Evolutionary conservation across 2,329 filamentous ascomycete genomes (phyloP), one percentile per base, ranked within the genome.

Genomic region (Bipolaris zeicola): DNA sequence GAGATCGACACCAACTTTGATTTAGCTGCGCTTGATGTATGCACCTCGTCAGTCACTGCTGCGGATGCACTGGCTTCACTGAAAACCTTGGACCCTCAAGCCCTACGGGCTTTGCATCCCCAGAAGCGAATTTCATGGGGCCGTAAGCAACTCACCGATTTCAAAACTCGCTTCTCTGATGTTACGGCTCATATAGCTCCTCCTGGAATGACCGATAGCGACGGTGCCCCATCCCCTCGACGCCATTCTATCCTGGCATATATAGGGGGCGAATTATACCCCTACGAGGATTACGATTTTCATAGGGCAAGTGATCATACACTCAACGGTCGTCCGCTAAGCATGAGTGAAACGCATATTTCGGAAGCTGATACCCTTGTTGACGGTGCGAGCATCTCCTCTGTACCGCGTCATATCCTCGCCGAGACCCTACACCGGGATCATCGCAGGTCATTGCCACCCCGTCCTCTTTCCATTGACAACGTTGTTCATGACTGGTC

Each of bases 121-220:
- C 41, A 66, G 6, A 24, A 69, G 41, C 58, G 60, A 1, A 31
- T 51, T 31, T 31, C 26, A 7, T 68, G 64, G 63, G 46, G 63
- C 22, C 66, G 68, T 13, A 50, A 54, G 18, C 57, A 64, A 37
- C 33, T 68, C n/a, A 61, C 65, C 14, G 55, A 52, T 7, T 65
- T 63, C 42, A 66, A 63, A 44, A 28, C 20, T 44, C 44, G 28
- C 8, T 36, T 42, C 16, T 16, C 47, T 11, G 55, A 11, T 53
- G 52, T 46, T 7, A 37, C 16, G 51, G 41, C 39, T 50, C 48
- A 11, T 7, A 24, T 34, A n/a, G 26, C 20, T 14, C 33, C 42
- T 28, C 48, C 59, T 52, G n/a, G 42, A 10, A 63, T 38, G 42
- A 46, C 55, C 26, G 37, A 60, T n/a, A 42, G 8, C 20, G 60